A percentile compares a stretch with the other conserved stretches of the same genome.
These are phyloP conservation scores for Sanguinoderma infundibulare DNA, from an alignment of 1,284 basidiomycete genomes.

Conservation along the genomic window DNA sequence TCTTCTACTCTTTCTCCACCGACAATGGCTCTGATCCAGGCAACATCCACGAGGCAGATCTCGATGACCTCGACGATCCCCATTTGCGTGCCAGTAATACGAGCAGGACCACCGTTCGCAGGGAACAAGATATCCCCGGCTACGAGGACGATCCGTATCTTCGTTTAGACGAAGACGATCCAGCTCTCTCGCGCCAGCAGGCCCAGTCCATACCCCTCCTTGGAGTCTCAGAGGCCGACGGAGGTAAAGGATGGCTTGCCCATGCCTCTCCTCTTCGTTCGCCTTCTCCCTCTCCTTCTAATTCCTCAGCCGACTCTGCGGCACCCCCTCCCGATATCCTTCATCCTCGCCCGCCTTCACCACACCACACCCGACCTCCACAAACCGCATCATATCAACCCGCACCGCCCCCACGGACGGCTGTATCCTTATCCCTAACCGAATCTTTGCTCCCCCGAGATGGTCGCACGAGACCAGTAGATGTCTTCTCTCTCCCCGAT, in stretches of 20 bases:
- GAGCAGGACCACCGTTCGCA: constrained; percentile 33
- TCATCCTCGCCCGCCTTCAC: constrained; percentile 33
- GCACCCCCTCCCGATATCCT: constrained; percentile 42
- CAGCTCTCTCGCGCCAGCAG: constrained; percentile 45
- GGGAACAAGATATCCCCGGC: constrained; percentile 37
- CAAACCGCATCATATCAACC: constrained; percentile 31
- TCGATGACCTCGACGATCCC: constrained; percentile 75
- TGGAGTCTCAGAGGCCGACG: constrained; percentile 40
- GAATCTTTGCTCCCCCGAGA: constrained; percentile 76
- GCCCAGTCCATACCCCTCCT: constrained; percentile 59
- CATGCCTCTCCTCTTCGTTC: constrained; percentile 60
- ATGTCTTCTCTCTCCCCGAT: constrained; percentile 76
- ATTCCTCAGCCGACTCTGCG: constrained; percentile 53
- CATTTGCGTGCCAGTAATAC: constrained; percentile 58
- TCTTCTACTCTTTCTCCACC: constrained; percentile 83
- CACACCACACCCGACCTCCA: constrained; percentile 28
- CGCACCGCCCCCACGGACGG: constrained; percentile 40
- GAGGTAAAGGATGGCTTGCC: constrained; percentile 70
- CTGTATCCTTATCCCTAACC: constrained; percentile 65
- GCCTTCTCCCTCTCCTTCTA: constrained; percentile 49
- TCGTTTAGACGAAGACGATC: constrained; percentile 60
- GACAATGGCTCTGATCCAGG: constrained; percentile 66
- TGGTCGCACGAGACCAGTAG: constrained; percentile 60
- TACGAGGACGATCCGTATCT: constrained; percentile 79
- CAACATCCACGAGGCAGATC: constrained; percentile 50